phyloP scores from a whole-genome alignment of 345 rosid species.

The Cardamine resedifolia region DNA sequence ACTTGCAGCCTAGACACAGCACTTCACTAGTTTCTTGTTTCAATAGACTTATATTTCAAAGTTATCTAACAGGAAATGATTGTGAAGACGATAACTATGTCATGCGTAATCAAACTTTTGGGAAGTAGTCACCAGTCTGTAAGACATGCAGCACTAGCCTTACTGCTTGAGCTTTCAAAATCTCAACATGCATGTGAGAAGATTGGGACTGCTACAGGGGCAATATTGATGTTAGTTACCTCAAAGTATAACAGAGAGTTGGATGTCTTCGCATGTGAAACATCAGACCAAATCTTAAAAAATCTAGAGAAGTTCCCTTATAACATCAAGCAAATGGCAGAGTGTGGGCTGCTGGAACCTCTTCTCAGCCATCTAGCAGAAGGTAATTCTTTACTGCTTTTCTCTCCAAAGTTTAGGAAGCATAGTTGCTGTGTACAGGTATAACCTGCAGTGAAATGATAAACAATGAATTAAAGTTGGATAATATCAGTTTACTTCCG shows the following conservation, averaged over 20 bases:
- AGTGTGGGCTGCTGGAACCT: conserved; percentile 78
- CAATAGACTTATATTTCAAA: conserved; percentile 1
- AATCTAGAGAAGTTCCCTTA: conserved; percentile 56
- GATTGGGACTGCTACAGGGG: conserved; percentile 65
- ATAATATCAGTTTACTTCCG: not conserved
- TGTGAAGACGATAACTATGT: conserved; percentile 45
- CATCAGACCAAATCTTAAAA: conserved; percentile 58
- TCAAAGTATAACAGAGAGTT: conserved; percentile 47
- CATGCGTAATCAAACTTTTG: conserved; percentile 53
- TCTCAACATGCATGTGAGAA: conserved; percentile 48
- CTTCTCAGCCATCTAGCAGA: conserved; percentile 64
- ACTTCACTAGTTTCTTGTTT: conserved; percentile 11
- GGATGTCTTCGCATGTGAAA: conserved; percentile 58
- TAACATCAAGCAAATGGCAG: conserved; percentile 87
- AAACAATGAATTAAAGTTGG: not conserved
- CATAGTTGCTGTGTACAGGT: not conserved
- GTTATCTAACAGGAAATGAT: conserved; percentile 62
- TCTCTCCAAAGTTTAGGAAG: conserved; percentile 10
- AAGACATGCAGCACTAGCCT: conserved; percentile 51
- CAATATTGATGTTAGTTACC: conserved; percentile 74
- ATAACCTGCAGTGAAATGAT: conserved; percentile 5
- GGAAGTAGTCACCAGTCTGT: conserved; percentile 63
- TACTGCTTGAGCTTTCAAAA: conserved; percentile 73
- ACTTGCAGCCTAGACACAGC: not conserved
- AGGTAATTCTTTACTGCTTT: conserved; percentile 46